Evolutionary conservation across 306 rosid genomes (phyloP).

Genomic region (Urtica urens): DNA sequence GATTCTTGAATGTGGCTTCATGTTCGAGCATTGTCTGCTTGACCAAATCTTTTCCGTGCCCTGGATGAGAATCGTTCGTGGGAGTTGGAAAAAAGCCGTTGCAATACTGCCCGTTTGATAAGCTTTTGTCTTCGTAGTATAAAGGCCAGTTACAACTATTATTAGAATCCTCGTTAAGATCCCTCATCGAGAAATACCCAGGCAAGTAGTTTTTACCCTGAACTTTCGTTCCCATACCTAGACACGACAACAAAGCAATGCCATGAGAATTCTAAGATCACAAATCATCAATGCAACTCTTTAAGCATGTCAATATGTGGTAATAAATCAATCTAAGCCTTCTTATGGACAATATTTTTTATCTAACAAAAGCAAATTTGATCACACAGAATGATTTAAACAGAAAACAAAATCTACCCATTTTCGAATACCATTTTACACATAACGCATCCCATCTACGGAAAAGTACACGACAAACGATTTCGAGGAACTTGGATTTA

Average conservation of each 20-base stretch:
- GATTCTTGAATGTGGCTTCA: constrained; percentile 68
- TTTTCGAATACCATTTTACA: background rate
- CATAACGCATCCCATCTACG: background rate
- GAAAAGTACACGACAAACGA: background rate
- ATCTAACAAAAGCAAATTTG: background rate
- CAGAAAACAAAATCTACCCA: background rate
- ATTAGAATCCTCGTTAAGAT: constrained; percentile 91
- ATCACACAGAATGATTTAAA: background rate
- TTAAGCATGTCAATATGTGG: too few species aligned
- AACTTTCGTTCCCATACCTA: constrained; percentile 99
- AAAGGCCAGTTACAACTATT: constrained; percentile 81
- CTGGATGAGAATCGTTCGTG: constrained; percentile 36
- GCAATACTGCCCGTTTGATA: constrained; percentile 48
- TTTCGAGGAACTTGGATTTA: too few species aligned
- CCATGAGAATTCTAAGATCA: too few species aligned
- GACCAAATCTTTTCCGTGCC: constrained; percentile 56
- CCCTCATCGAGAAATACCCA: constrained; percentile 78
- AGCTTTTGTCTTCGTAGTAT: constrained; percentile 53
- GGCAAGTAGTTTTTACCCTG: constrained; percentile 54
- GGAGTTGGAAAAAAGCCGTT: constrained; percentile 44
- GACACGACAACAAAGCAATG: constrained; percentile 14
- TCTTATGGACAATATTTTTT: too few species aligned
- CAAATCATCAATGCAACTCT: too few species aligned
- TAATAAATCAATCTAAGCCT: too few species aligned
- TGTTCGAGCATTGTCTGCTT: constrained; percentile 87